Base-by-base conservation (phyloP, 805 yeast genomes). In the Kodamaea laetipori region DNA sequence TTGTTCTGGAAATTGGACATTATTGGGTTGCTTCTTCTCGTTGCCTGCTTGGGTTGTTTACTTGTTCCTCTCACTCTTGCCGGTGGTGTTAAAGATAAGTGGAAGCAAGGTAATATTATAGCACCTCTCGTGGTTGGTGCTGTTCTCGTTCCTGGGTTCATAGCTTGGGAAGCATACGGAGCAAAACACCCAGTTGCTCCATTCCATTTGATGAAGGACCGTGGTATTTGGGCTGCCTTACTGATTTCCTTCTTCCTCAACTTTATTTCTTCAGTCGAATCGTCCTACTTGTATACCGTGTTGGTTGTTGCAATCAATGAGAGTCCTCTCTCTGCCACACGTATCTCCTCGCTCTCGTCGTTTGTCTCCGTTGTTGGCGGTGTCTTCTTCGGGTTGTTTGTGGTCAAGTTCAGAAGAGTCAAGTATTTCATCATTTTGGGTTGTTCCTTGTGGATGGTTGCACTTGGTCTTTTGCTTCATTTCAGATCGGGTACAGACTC, bases 21-120 rank as follows among this genome's bases (percentile, higher is more conserved):
- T 19, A 41, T 64, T 37, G 75, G 74, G 15, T 55, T 59, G 16
- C 27, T 68, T 24, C 42, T 70, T 19, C 44, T 70, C 35, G 50
- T 58, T 43, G 66, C 63, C 10, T 67, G 63, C 12, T 58, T 67
- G 26, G 61, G 64, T 15, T 52, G 65, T 19, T 56, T 67, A 42
- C 53, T 70, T 42, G 61, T 68, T 12, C 73, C 75, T 25, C 61
- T 70, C 54, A 58, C 62, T 18, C 43, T 69, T n/a, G 60, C 62
- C 10, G 56, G 60, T 17, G 58, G 58, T 41, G 59, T 51, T 16
- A 30, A 43, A 26, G 30, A 40, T 16, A 45, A 43, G 21, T 55
- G 58, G 58, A 32, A 45, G 23, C 23, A 43, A 11, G 58, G 49
- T 8, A 23, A 37, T 15, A 52, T 37, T 45, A 38, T 37, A 32